phyloP scores from a whole-genome alignment of 1,139 yeast genomes.

The Pichia sp. region DNA sequence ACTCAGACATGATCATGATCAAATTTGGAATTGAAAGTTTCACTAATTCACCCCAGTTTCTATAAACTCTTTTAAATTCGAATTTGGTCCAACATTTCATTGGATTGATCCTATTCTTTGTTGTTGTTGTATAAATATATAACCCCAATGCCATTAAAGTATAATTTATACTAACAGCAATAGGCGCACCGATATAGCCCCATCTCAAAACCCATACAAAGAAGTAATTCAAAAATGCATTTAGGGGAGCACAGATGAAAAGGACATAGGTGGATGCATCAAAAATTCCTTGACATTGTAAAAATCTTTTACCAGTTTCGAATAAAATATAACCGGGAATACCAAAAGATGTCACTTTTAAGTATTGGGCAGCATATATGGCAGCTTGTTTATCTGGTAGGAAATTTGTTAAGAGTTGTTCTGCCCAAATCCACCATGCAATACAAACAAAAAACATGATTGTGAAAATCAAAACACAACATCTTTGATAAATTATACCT shows the following conservation, averaged over 20 bases:
- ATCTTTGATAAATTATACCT: conserved; percentile 47
- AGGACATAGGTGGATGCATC: conserved; percentile 46
- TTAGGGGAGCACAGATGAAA: conserved; percentile 47
- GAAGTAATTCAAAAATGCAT: conserved; percentile 41
- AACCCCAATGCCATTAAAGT: conserved; percentile 50
- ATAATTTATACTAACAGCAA: conserved; percentile 50
- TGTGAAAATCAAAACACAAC: conserved; percentile 42
- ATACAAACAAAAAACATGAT: conserved; percentile 45
- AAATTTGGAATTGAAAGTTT: conserved; percentile 49
- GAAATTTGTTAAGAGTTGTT: conserved; percentile 19
- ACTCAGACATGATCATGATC: conserved; percentile 54
- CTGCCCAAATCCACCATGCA: conserved; percentile 43
- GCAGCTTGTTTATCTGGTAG: conserved; percentile 40
- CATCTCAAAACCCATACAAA: conserved; percentile 39
- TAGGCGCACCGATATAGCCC: conserved; percentile 51
- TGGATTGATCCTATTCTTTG: conserved; percentile 30
- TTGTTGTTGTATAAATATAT: conserved; percentile 34
- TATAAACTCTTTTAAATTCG: conserved; percentile 31
- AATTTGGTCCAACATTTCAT: conserved; percentile 42
- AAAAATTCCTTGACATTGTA: conserved; percentile 49
- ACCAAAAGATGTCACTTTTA: conserved; percentile 44
- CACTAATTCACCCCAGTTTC: conserved; percentile 43
- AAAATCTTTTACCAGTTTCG: conserved; percentile 47
- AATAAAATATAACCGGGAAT: conserved; percentile 49
- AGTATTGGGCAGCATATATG: conserved; percentile 42